Evolutionary conservation across 495 filamentous ascomycete genomes (phyloP).

Genomic region (Neurospora sp.): DNA sequence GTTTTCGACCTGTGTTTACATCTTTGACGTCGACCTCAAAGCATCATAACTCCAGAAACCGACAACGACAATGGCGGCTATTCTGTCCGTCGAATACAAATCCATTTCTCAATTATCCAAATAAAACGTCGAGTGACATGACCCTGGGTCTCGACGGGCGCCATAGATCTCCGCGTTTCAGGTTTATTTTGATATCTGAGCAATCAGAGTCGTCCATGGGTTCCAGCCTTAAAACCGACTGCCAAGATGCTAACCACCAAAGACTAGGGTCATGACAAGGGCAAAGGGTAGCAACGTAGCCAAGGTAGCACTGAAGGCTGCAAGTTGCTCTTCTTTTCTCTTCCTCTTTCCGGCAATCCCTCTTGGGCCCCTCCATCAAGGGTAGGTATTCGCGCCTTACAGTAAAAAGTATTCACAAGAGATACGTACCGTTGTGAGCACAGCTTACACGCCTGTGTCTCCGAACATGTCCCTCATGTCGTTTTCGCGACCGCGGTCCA

Average conservation of each 20-base stretch:
- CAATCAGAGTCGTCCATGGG: constrained; percentile 13
- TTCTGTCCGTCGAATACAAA: constrained; percentile 4
- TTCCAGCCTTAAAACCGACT: constrained; percentile 11
- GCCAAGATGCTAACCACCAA: neutral
- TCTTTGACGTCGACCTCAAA: constrained; percentile 9
- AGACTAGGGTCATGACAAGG: constrained; percentile 1
- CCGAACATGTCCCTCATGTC: constrained; percentile 1
- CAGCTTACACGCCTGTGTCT: constrained; percentile 1
- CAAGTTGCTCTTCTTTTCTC: constrained; percentile 1
- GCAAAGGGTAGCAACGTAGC: constrained; percentile 12
- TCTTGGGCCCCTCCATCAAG: neutral
- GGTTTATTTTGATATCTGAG: constrained; percentile 23
- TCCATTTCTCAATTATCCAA: constrained; percentile 5
- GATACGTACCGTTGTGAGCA: neutral
- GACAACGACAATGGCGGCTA: neutral
- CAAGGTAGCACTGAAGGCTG: neutral
- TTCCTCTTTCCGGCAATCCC: neutral
- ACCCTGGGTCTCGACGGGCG: constrained; percentile 7
- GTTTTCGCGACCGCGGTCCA: constrained; percentile 9
- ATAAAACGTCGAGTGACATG: constrained; percentile 9
- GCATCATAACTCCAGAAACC: constrained; percentile 5
- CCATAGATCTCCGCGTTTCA: constrained; percentile 35
- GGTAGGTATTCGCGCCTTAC: neutral
- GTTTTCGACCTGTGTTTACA: constrained; percentile 10
- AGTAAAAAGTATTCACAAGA: neutral